Conservation (phyloP, 2,329 filamentous ascomycete genomes). For the Aspergillus caelatus region DNA sequence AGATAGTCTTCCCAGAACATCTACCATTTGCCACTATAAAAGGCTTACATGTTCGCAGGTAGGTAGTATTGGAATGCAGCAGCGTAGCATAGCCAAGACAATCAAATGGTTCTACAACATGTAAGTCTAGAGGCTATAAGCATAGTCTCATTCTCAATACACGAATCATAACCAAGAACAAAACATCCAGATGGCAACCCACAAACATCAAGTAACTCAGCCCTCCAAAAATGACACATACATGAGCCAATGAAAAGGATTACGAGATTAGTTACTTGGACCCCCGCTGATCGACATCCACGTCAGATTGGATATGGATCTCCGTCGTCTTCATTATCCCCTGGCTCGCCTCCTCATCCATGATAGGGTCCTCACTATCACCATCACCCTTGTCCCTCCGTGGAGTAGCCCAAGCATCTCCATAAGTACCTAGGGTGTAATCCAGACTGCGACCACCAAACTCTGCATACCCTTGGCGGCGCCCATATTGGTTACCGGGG, state of each 20-base stretch:
- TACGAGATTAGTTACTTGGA: not conserved
- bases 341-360: not conserved
- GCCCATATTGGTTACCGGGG: not conserved
- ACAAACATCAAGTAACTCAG: not conserved
- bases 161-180: not conserved
- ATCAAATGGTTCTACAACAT: not conserved
- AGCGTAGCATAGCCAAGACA: not conserved
- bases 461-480: conserved; percentile 3
- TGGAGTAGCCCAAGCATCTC: not conserved
- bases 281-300: not conserved
- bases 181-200: not conserved
- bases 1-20: not conserved
- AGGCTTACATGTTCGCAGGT: not conserved
- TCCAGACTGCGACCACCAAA: conserved; percentile 14
- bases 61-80: no score
- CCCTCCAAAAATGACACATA: not conserved
- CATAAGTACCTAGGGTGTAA: conserved; percentile 8
- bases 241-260: not conserved
- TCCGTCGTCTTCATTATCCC: conserved; percentile 15
- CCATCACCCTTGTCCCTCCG: not conserved
- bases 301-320: not conserved
- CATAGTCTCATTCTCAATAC: not conserved
- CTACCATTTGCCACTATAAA: not conserved
- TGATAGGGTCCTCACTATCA: conserved; percentile 9
- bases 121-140: not conserved